phyloP scores from a whole-genome alignment of 768 basidiomycete species.

The Lactifluus piperatus region DNA sequence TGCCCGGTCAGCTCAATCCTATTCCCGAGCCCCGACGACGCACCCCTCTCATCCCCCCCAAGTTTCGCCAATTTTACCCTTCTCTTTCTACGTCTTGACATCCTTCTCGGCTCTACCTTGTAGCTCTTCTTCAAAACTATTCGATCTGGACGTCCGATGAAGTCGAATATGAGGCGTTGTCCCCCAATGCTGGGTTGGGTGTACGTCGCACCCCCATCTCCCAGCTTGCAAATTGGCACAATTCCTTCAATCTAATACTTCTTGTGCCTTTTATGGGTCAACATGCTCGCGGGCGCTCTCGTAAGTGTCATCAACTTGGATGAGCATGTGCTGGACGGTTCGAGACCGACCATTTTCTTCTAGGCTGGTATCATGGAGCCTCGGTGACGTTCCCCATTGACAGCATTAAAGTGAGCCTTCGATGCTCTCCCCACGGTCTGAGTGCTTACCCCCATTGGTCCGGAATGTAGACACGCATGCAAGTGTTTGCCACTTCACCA shows the following conservation, averaged over 20 bases:
- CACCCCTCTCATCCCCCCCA: neutral
- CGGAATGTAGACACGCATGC: conserved; percentile 84
- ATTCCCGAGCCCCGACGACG: neutral
- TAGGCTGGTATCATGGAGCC: conserved; percentile 98
- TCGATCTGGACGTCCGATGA: conserved; percentile 33
- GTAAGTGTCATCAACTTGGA: conserved; percentile 39
- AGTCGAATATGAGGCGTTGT: conserved; percentile 55
- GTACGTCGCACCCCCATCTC: conserved; percentile 33
- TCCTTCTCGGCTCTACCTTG: neutral
- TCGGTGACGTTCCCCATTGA: conserved; percentile 98
- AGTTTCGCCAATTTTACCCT: too few relatives aligned
- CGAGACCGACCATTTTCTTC: conserved; percentile 5
- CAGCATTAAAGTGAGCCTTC: conserved; percentile 79
- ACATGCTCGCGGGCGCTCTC: conserved; percentile 95
- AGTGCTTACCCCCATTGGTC: neutral
- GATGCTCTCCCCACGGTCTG: neutral
- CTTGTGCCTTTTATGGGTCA: conserved; percentile 49
- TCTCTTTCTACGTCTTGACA: neutral
- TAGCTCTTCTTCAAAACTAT: neutral
- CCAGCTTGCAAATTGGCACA: neutral
- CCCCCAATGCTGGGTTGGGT: conserved; percentile 70
- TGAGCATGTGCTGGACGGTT: neutral
- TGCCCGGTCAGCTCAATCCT: neutral
- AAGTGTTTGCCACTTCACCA: conserved; percentile 85
- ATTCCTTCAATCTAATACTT: conserved; percentile 11